phyloP scores from a whole-genome alignment of 495 filamentous ascomycete genomes.

The Coniosporium apollinis region DNA sequence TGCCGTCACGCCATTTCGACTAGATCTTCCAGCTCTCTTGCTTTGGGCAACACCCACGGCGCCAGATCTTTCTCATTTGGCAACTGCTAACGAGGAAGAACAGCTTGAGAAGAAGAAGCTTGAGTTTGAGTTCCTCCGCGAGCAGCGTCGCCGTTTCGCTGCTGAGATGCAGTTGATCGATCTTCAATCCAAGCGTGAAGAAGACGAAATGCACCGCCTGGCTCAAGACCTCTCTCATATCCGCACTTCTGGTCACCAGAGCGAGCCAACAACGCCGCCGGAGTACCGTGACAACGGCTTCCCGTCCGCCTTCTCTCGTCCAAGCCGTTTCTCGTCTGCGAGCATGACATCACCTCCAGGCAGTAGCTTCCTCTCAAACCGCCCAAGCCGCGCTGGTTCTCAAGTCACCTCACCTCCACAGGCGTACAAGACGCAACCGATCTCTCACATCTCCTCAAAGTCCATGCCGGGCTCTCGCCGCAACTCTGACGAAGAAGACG shows the following conservation, averaged over 20 bases:
- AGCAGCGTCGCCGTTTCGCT: slow-evolving; percentile 72
- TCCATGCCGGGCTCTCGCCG: slow-evolving; percentile 78
- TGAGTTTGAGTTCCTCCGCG: slow-evolving; percentile 70
- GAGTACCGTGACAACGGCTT: slow-evolving; percentile 70
- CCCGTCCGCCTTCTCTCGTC: slow-evolving; percentile 54
- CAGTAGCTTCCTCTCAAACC: slow-evolving; percentile 53
- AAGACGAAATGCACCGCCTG: slow-evolving; percentile 66
- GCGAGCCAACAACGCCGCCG: slow-evolving; percentile 93
- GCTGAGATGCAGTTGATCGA: slow-evolving; percentile 77
- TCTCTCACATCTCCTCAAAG: slow-evolving; percentile 48
- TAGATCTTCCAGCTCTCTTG: too few relatives aligned
- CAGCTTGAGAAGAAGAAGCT: slow-evolving; percentile 86
- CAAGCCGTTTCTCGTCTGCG: slow-evolving; percentile 67
- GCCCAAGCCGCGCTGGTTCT: slow-evolving; percentile 56
- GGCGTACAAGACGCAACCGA: slow-evolving; percentile 35
- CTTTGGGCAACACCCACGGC: too few relatives aligned
- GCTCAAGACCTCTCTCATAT: slow-evolving; percentile 53
- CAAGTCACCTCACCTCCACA: slow-evolving; percentile 45
- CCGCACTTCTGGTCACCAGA: slow-evolving; percentile 52
- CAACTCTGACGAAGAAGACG: slow-evolving; percentile 61
- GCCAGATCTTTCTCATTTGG: too few relatives aligned
- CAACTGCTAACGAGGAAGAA: too few relatives aligned
- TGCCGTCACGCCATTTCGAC: too few relatives aligned
- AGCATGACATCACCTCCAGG: slow-evolving; percentile 68
- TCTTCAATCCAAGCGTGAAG: slow-evolving; percentile 60